Base-by-base conservation (phyloP, 2,329 filamentous ascomycete genomes). In the Phoma sp. region DNA sequence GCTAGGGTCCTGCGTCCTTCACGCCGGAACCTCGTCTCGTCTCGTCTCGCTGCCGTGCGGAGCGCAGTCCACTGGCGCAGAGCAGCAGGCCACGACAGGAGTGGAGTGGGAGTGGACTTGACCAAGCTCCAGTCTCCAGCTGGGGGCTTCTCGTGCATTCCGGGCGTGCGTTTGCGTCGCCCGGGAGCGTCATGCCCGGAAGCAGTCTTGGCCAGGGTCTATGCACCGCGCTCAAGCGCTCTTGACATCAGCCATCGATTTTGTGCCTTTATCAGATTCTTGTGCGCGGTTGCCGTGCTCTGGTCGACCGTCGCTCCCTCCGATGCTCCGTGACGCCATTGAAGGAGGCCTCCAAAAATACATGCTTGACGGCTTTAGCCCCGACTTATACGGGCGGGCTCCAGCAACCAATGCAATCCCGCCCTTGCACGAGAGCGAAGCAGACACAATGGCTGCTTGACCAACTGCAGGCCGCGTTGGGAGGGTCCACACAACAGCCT, bases 321-420 rank as follows among this genome's bases (percentile, higher is more conserved):
- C 18, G 18, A 18, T 18, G 18, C 18, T 18, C 18, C 18, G 18
- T 18, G 18, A 18, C 18, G 18, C 18, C 18, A 18, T 18, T 18
- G 18, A 18, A 18, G 18, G 18, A 18, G 36, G 22, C 42, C 13
- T 40, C 52, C 52, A 61, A 59, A 60, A 39, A 53, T 55, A 44
- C 44, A 47, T 46, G 54, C 50, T 61, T 33, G 55, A 65, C 60
- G 60, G 18, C 60, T 64, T 59, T 60, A 58, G 55, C 48, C 55
- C 50, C 52, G 24, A 41, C 59, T 59, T 50, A 63, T 62, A 60
- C 61, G 57, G 59, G 57, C 55, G 52, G 61, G 55, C 54, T 52
- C 58, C 53, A 57, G 55, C 59, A 60, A 61, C 61, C 55, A 62
- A 55, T 57, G 55, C 52, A 55, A 54, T 49, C 40, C 33, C 46